Percentiles rank a stretch among this genome's conserved stretches.
Evolutionary conservation across 495 filamentous ascomycete species (phyloP).

Genomic region (Pyrenula massariospora): DNA sequence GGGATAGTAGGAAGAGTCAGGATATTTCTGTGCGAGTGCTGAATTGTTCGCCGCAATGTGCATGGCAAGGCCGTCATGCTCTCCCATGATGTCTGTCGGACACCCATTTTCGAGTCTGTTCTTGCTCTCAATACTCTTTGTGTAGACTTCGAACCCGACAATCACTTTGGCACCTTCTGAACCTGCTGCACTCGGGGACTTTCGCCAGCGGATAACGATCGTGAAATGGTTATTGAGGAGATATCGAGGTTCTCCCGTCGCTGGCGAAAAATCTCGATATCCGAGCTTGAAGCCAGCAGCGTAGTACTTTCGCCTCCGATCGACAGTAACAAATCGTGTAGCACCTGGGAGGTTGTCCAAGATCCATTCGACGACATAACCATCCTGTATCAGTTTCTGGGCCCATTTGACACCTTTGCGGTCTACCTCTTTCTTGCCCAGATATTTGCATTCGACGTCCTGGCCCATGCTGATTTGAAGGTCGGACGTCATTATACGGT

Average conservation of each 20-base stretch:
- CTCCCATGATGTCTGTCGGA: constrained; percentile 50
- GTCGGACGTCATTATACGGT: constrained; percentile 82
- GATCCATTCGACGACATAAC: constrained; percentile 92
- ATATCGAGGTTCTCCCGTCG: constrained; percentile 50
- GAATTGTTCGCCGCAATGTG: constrained; percentile 52
- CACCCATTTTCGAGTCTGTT: constrained; percentile 52
- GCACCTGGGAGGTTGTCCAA: constrained; percentile 90
- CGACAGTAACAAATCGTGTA: constrained; percentile 84
- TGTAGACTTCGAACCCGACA: constrained; percentile 86
- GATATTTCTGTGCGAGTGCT: constrained; percentile 41
- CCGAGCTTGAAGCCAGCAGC: constrained; percentile 93
- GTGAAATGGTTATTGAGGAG: constrained; percentile 90
- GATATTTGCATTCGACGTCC: constrained; percentile 61
- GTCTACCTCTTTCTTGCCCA: constrained; percentile 61
- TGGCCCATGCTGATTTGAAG: constrained; percentile 74
- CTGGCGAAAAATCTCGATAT: constrained; percentile 53
- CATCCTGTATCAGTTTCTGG: constrained; percentile 62
- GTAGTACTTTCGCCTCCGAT: constrained; percentile 83
- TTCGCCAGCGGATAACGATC: constrained; percentile 73
- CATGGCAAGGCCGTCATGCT: constrained; percentile 54
- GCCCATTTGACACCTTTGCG: constrained; percentile 58
- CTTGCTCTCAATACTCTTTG: constrained; percentile 64
- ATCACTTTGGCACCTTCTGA: constrained; percentile 68
- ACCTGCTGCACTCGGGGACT: constrained; percentile 55
- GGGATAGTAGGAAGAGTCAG: constrained; percentile 46